phyloP scores from a whole-genome alignment of 306 rosid genomes.

The Castanea mollissima region DNA sequence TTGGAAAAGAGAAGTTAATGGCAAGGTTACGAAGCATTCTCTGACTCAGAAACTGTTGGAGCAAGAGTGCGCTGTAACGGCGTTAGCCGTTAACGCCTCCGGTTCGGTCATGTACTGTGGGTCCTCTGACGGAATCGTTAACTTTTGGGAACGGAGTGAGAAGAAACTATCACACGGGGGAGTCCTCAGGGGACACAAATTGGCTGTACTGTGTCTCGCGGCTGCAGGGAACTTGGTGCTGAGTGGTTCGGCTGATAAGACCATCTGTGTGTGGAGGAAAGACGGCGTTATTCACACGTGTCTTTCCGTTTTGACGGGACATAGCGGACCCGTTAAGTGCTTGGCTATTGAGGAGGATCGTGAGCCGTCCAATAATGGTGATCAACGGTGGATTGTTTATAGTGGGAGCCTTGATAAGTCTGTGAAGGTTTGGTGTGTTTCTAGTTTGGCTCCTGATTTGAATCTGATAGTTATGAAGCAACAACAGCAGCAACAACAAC shows the following conservation, averaged over 20 bases:
- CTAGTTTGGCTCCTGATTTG: constrained; percentile 37
- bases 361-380: constrained; percentile 14
- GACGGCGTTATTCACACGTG: constrained; percentile 71
- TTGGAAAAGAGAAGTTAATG: constrained; percentile 52
- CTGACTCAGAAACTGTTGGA: constrained; percentile 50
- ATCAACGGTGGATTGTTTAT: constrained; percentile 61
- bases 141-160: constrained; percentile 64
- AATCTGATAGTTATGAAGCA: constrained; percentile 15
- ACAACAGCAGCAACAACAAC: constrained; percentile 7
- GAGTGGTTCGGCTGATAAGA: constrained; percentile 87
- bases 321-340: constrained; percentile 85
- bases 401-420: constrained; percentile 96
- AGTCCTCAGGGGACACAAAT: constrained; percentile 70
- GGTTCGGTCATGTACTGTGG: constrained; percentile 67
- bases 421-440: constrained; percentile 85
- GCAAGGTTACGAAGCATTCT: constrained; percentile 50
- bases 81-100: constrained; percentile 46
- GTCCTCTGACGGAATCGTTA: constrained; percentile 78
- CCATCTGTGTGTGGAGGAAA: constrained; percentile 77
- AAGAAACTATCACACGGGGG: constrained; percentile 62
- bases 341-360: constrained; percentile 63
- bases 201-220: constrained; percentile 70
- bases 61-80: constrained; percentile 86
- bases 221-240: constrained; percentile 60
- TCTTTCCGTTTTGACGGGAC: constrained; percentile 69